Conservation (phyloP, 306 rosid species). For the Glycyrrhiza uralensis region DNA sequence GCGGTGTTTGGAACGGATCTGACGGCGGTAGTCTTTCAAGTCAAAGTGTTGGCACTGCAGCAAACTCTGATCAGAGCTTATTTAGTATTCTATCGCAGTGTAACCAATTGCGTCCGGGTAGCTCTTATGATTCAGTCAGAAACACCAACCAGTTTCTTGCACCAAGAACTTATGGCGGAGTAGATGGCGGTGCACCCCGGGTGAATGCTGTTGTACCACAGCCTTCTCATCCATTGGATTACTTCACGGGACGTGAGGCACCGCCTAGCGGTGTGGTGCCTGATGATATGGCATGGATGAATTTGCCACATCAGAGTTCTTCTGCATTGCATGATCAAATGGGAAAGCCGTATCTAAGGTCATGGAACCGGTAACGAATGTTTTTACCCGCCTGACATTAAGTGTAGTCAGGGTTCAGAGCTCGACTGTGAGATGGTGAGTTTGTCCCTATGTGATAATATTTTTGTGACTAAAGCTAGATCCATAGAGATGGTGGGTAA, state of each 20-base stretch:
- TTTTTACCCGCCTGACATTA: neutral
- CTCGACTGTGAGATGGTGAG: too few species aligned
- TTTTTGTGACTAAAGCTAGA: slow-evolving; percentile 28
- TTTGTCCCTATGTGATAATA: slow-evolving; percentile 18
- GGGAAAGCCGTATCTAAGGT: slow-evolving; percentile 81
- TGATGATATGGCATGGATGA: slow-evolving; percentile 74
- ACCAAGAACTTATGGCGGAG: slow-evolving; percentile 60
- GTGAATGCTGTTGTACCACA: slow-evolving; percentile 50
- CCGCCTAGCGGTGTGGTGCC: slow-evolving; percentile 51
- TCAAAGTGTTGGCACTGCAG: slow-evolving; percentile 58
- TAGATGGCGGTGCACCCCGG: slow-evolving; percentile 50
- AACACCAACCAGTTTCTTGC: slow-evolving; percentile 54
- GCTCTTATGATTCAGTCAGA: slow-evolving; percentile 52
- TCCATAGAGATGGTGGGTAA: slow-evolving; percentile 24
- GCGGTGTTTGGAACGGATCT: slow-evolving; percentile 66
- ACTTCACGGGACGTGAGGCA: slow-evolving; percentile 72
- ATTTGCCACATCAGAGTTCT: slow-evolving; percentile 65
- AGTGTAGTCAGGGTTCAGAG: slow-evolving; percentile 20
- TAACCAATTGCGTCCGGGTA: slow-evolving; percentile 57
- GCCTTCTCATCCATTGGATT: slow-evolving; percentile 63
- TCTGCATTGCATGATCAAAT: slow-evolving; percentile 72
- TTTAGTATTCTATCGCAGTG: slow-evolving; percentile 75
- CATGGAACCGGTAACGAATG: slow-evolving; percentile 65
- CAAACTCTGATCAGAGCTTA: slow-evolving; percentile 68
- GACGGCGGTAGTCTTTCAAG: slow-evolving; percentile 41